These are phyloP conservation scores for Sarocladiaceae sp. DNA, from an alignment of 2,329 filamentous ascomycete genomes.

Conservation along the genomic window DNA sequence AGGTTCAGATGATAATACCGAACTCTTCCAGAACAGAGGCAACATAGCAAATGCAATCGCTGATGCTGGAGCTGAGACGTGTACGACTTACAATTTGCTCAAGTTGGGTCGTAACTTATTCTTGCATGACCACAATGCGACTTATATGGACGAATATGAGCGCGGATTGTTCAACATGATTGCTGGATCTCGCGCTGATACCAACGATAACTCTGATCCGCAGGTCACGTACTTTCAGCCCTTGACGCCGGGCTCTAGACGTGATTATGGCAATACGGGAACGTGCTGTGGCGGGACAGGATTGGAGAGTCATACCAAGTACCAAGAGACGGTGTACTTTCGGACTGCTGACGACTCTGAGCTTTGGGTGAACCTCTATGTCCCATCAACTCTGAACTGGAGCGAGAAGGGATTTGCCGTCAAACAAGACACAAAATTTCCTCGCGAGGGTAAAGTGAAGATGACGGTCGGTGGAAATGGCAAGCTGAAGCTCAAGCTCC, in stretches of 20 bases:
- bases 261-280: conserved; percentile 26
- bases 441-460: conserved; percentile 20
- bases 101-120: conserved; percentile 28
- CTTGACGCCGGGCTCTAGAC: conserved; percentile 20
- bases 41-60: conserved; percentile 27
- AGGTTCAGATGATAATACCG: conserved; percentile 24
- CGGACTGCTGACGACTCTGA: conserved; percentile 24
- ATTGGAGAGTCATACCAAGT: conserved; percentile 29
- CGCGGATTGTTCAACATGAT: conserved; percentile 29
- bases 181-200: conserved; percentile 24
- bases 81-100: conserved; percentile 27
- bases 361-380: conserved; percentile 27
- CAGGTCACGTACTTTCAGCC: conserved; percentile 28
- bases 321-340: conserved; percentile 29
- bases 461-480: conserved; percentile 23
- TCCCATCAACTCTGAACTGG: conserved; percentile 25
- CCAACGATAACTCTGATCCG: conserved; percentile 17
- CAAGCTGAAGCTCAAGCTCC: conserved; percentile 24
- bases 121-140: conserved; percentile 25
- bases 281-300: conserved; percentile 28
- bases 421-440: conserved; percentile 25
- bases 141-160: conserved; percentile 30
- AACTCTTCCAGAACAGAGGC: conserved; percentile 39
- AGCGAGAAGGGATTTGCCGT: conserved; percentile 22
- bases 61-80: conserved; percentile 24